Conservation (phyloP, 176 grass and related monocot species). For the Bolboschoenus planiculmis region DNA sequence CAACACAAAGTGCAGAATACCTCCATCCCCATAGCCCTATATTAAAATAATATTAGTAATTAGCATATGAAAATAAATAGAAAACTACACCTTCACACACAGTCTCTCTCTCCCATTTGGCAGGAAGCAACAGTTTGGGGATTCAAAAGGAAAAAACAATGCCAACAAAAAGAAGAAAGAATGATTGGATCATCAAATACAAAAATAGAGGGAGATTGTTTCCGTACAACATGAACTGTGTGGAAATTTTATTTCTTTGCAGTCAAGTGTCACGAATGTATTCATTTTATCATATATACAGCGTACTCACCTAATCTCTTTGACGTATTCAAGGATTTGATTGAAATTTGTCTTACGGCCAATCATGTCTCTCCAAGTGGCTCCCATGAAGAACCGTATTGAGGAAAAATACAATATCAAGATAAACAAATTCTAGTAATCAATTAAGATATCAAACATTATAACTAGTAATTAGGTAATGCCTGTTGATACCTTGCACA, state of each 20-base stretch:
- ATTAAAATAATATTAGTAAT: not conserved
- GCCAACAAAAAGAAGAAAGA: too few species aligned
- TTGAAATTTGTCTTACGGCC: constrained; percentile 98
- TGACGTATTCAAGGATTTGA: constrained; percentile 97
- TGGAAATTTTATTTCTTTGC: too few species aligned
- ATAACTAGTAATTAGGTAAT: not conserved
- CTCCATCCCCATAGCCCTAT: constrained; percentile 92
- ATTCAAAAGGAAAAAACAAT: too few species aligned
- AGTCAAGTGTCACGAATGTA: not conserved
- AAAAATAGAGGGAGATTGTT: not conserved
- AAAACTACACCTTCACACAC: too few species aligned
- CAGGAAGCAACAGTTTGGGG: too few species aligned
- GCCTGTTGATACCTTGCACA: not conserved
- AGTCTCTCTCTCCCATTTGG: too few species aligned
- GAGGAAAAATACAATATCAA: not conserved
- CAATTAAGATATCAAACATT: not conserved
- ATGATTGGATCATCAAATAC: not conserved
- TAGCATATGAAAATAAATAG: not conserved
- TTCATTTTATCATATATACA: not conserved
- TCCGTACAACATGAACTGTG: not conserved
- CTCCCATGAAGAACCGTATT: constrained; percentile 89
- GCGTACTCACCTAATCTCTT: constrained; percentile 78
- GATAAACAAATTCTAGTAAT: not conserved
- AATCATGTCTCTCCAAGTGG: constrained; percentile 86
- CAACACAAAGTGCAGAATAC: constrained; percentile 99